These are phyloP conservation scores for Eucalyptus grandis DNA, from an alignment of 345 rosid genomes.

Conservation along the genomic window DNA sequence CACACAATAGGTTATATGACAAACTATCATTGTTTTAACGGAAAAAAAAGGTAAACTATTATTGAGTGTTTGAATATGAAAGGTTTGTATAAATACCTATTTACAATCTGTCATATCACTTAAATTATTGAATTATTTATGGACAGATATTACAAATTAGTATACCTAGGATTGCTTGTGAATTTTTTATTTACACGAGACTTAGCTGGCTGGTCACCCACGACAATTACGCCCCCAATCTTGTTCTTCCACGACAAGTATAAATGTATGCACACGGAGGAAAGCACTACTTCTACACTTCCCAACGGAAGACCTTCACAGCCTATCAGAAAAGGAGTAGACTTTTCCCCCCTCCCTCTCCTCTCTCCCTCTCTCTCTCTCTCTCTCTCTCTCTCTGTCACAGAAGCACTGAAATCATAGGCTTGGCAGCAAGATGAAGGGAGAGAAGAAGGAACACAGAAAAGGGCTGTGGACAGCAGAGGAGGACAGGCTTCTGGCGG, in stretches of 20 bases:
- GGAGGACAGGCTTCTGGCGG: constrained; percentile 3
- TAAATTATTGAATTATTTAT: background rate
- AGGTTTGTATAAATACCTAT: background rate
- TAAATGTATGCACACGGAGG: background rate
- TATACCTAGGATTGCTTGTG: background rate
- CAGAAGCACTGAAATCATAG: background rate
- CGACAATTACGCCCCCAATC: background rate
- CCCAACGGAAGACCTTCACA: background rate
- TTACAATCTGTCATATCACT: background rate
- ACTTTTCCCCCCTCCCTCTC: background rate
- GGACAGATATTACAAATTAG: background rate
- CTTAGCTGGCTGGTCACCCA: background rate
- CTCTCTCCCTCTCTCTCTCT: background rate
- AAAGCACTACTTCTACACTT: background rate
- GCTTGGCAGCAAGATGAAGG: background rate
- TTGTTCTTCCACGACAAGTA: background rate
- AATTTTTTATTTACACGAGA: background rate
- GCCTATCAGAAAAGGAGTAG: background rate
- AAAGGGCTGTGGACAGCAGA: constrained; percentile 4
- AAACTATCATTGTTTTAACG: background rate
- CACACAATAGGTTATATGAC: background rate
- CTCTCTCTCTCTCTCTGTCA: background rate
- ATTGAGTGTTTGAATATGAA: background rate
- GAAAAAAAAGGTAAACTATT: background rate
- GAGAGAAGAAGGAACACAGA: background rate